Base-by-base conservation (phyloP, 305 asterid genomes). In the Rubia balearica region DNA sequence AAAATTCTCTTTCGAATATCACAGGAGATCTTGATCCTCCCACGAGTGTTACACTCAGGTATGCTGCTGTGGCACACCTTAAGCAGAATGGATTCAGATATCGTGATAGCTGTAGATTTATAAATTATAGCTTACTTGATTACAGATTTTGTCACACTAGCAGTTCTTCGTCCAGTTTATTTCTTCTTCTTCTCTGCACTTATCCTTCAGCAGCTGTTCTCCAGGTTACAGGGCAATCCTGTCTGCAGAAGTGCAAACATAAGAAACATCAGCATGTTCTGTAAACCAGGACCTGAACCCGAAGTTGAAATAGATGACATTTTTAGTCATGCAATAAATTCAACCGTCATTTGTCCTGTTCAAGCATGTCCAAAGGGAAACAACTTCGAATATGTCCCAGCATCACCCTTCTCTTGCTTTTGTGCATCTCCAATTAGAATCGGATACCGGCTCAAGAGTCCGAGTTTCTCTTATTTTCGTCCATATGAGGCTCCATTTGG, bases 341-440 rank as follows among this genome's bases (percentile, higher is more conserved):
- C 74, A 49, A 69, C 21, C 6, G 59, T 19, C 62, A 40, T 48
- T 64, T 84, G 86, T 74, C 83, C 82, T 63, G 59, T 74, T 56
- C 76, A 73, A 61, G 78, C 77, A 71, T 84, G 88, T 71, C 88
- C 86, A 1, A 71, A 69, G 19, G 83, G 76, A 69, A 76, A 79
- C 70, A 73, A 80, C 67, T 84, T 64, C 38, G 88, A 84, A 76
- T 81, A 77, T 76, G 86, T 72, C 46, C 80, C 81, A 9, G 81
- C 67, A 41, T 77, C 84, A 69, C 84, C 88, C 53, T 19, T 64
- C 69, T 74, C 77, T 21, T 84, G 88, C 86, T 84, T 80, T 63
- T 84, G 88, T 76, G 84, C 88, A 49, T 77, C 88, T 68, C 88
- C 88, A 40, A 67, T 84, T 65, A 74, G 82, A 77, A 82, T 84